Percentiles rank a stretch among this genome's conserved stretches.
Evolutionary conservation across 257 asterid genomes (phyloP).

Genomic region (Sherardia arvensis): DNA sequence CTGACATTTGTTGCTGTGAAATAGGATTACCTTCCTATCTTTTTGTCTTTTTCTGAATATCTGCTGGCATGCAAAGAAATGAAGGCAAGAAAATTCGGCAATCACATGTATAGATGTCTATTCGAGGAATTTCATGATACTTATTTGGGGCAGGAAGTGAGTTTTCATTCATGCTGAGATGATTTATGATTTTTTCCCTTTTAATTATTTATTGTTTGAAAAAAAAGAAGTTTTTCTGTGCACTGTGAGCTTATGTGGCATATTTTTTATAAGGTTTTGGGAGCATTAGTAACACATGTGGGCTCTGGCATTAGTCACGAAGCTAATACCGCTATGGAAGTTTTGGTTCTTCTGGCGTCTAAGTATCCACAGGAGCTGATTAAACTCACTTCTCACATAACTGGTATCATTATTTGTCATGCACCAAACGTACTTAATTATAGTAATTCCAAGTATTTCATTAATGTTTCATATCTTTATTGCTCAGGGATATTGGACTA

Average conservation of each 20-base stretch:
- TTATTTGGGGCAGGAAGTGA: constrained; percentile 80
- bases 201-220: neutral
- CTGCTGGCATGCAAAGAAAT: constrained; percentile 77
- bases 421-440: neutral
- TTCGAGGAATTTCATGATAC: constrained; percentile 59
- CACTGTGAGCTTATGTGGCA: constrained; percentile 20
- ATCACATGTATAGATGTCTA: constrained; percentile 52
- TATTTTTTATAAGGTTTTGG: constrained; percentile 49
- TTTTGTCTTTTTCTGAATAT: constrained; percentile 61
- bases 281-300: constrained; percentile 72
- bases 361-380: constrained; percentile 60
- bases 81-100: constrained; percentile 52
- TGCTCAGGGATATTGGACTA: constrained; percentile 78
- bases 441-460: neutral
- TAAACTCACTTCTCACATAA: constrained; percentile 62
- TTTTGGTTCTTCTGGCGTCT: constrained; percentile 55
- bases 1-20: constrained; percentile 22
- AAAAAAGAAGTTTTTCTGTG: constrained; percentile 12
- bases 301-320: constrained; percentile 74
- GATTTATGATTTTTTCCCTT: neutral
- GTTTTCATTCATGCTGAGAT: constrained; percentile 10
- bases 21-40: constrained; percentile 64
- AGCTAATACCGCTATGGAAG: constrained; percentile 68
- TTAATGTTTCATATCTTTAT: constrained; percentile 4
- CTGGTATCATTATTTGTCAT: constrained; percentile 33